Evolutionary conservation across 2,329 filamentous ascomycete species (phyloP).

Genomic region (Cercospora sojina): DNA sequence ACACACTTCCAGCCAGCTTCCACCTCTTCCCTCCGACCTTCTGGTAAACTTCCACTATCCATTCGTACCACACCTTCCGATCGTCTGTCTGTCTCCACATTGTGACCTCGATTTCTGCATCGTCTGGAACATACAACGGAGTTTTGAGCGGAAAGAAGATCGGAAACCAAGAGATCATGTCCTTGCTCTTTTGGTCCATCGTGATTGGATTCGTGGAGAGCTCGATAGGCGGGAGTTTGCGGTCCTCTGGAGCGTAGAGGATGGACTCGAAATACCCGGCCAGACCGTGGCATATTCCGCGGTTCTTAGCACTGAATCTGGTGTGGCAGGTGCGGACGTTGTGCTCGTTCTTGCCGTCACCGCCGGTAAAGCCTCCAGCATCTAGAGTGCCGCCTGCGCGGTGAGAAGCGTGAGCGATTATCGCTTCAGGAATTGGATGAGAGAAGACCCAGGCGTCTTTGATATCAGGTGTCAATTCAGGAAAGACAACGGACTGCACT

Average conservation of each 20-base stretch:
- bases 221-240: conserved; percentile 62
- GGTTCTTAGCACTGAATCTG: conserved; percentile 72
- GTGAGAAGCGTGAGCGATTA: conserved; percentile 56
- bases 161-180: conserved; percentile 99
- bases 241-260: conserved; percentile 61
- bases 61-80: conserved; percentile 97
- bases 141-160: conserved; percentile 97
- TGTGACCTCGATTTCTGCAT: conserved; percentile 80
- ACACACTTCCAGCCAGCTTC: conserved; percentile 64
- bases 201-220: conserved; percentile 89
- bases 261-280: conserved; percentile 96
- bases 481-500: conserved; percentile 13
- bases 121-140: conserved; percentile 80
- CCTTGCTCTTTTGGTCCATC: conserved; percentile 88
- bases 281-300: conserved; percentile 85
- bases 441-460: conserved; percentile 78
- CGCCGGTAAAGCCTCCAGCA: conserved; percentile 70
- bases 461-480: conserved; percentile 49
- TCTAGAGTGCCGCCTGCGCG: conserved; percentile 64
- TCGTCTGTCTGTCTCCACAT: conserved; percentile 98
- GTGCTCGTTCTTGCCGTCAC: conserved; percentile 84
- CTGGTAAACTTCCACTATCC: conserved; percentile 80
- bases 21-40: conserved; percentile 60
- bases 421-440: conserved; percentile 66
- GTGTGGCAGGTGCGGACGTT: conserved; percentile 79